A percentile compares a stretch with the other conserved stretches of the same genome.
Conservation (phyloP, 2,329 filamentous ascomycete genomes). For the Leptodontidium sp. region DNA sequence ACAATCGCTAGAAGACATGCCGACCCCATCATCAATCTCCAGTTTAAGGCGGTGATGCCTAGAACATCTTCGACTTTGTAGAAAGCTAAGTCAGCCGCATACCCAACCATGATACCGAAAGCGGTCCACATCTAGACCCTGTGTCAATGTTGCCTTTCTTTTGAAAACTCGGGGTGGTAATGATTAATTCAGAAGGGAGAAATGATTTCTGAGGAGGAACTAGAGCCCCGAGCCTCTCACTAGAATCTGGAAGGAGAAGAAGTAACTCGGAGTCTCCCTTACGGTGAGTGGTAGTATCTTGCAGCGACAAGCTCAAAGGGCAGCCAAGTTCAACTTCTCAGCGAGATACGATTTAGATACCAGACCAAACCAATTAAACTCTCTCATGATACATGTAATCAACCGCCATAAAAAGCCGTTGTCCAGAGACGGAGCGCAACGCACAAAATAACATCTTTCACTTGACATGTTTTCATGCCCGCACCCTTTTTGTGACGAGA, state of each 20-base stretch:
- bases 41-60: constrained; percentile 56
- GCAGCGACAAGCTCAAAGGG: not conserved
- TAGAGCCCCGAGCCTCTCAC: too few species aligned
- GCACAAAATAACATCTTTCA: too few species aligned
- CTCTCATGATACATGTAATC: too few species aligned
- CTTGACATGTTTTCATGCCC: not conserved
- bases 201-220: too few species aligned
- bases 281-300: not conserved
- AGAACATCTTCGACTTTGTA: constrained; percentile 53
- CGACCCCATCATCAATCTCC: constrained; percentile 70
- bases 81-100: constrained; percentile 63
- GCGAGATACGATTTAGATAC: too few species aligned
- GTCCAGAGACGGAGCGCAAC: too few species aligned
- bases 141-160: too few species aligned
- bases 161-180: too few species aligned
- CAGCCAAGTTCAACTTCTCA: not conserved
- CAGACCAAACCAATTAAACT: too few species aligned
- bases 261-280: too few species aligned
- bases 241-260: too few species aligned
- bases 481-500: not conserved
- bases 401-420: not conserved
- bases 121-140: constrained; percentile 61
- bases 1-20: constrained; percentile 68
- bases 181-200: too few species aligned
- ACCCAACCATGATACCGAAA: constrained; percentile 69